Percentiles rank a stretch among this genome's conserved stretches.
phyloP scores from a whole-genome alignment of 768 basidiomycete species.

The Nidularia pulvinata region DNA sequence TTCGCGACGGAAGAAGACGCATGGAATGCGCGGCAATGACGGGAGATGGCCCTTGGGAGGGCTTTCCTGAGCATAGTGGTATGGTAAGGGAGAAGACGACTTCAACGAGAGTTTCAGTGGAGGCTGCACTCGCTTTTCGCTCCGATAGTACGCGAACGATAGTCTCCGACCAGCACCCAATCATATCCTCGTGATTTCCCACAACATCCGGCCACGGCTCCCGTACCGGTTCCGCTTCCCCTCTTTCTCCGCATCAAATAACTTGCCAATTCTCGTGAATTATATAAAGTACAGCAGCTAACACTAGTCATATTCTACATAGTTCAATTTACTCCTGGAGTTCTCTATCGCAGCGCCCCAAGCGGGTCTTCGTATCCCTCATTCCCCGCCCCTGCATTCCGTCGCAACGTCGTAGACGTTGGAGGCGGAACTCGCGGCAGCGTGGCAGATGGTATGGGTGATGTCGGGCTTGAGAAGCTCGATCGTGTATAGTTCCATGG shows the following conservation, averaged over 20 bases:
- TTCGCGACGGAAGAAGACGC: conserved; percentile 57
- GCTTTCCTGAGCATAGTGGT: conserved; percentile 64
- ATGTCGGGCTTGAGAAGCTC: conserved; percentile 32
- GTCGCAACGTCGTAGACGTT: conserved; percentile 35
- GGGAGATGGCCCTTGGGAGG: conserved; percentile 51
- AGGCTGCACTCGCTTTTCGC: conserved; percentile 5
- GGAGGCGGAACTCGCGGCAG: conserved; percentile 54
- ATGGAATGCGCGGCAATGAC: conserved; percentile 61
- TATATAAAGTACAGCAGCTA: not conserved
- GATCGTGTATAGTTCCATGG: conserved; percentile 64
- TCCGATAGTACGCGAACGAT: conserved; percentile 24
- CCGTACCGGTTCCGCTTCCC: conserved; percentile 8
- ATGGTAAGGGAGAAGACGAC: not conserved
- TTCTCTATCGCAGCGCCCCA: conserved; percentile 29
- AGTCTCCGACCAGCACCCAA: conserved; percentile 31
- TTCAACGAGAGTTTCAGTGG: not conserved
- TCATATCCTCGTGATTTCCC: conserved; percentile 38
- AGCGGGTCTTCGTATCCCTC: conserved; percentile 36
- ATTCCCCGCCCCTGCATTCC: conserved; percentile 14
- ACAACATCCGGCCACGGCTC: conserved; percentile 8
- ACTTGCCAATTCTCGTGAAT: too few species aligned
- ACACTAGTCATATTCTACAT: conserved; percentile 9
- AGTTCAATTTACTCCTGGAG: conserved; percentile 4
- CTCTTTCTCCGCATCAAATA: conserved; percentile 2
- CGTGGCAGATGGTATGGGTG: conserved; percentile 31